phyloP scores from a whole-genome alignment of 768 basidiomycete species.

The Tricholoma sp. region DNA sequence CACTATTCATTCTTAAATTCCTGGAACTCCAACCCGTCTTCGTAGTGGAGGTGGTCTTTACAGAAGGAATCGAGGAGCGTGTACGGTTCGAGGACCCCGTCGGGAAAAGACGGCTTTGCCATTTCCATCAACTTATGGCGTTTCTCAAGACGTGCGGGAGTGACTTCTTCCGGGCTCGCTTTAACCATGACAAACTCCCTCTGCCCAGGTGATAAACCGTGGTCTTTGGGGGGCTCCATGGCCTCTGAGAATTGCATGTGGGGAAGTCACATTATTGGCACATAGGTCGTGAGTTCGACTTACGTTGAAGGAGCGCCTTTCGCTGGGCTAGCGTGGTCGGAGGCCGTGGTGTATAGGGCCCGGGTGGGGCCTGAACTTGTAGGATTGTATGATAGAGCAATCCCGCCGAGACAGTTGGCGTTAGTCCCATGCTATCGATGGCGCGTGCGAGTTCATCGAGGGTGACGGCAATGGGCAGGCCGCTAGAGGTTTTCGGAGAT shows the following conservation, averaged over 20 bases:
- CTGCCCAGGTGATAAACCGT: not conserved
- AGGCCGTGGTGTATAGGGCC: not conserved
- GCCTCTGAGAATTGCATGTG: not conserved
- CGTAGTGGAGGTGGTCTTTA: not conserved
- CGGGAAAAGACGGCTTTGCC: not conserved
- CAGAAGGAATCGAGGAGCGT: not conserved
- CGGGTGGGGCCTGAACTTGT: not conserved
- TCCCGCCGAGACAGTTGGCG: not conserved
- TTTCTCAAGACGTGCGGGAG: not conserved
- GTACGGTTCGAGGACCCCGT: not conserved
- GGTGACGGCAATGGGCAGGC: not conserved
- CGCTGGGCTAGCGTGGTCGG: not conserved
- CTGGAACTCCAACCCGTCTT: not conserved
- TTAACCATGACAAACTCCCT: not conserved
- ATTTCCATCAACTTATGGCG: not conserved
- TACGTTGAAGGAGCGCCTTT: not conserved
- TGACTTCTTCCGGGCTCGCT: not conserved
- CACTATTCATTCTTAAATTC: not conserved
- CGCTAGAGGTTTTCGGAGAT: not conserved
- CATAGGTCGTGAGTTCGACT: not conserved
- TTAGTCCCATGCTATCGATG: not conserved
- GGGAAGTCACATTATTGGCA: not conserved
- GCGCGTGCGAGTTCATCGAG: not conserved
- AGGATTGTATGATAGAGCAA: not conserved
- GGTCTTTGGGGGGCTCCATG: not conserved